phyloP scores from a whole-genome alignment of 257 asterid species.

The Przewalskia tangutica region DNA sequence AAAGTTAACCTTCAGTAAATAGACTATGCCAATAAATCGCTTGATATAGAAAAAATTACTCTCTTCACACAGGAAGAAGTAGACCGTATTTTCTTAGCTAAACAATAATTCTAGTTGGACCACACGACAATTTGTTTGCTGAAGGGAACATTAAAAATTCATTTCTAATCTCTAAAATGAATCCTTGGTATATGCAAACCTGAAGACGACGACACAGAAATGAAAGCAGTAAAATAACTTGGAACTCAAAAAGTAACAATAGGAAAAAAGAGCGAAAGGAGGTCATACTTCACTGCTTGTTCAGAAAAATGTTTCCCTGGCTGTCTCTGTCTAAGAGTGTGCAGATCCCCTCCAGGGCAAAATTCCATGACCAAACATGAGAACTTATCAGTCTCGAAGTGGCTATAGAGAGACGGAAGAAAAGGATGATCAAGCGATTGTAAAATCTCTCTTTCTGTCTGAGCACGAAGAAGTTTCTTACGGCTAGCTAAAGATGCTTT shows the following conservation, averaged over 20 bases:
- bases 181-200: neutral
- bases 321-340: conserved; percentile 60
- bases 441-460: conserved; percentile 68
- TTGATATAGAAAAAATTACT: neutral
- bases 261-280: neutral
- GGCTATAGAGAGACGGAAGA: conserved; percentile 59
- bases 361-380: conserved; percentile 77
- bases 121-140: neutral
- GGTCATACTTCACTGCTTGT: conserved; percentile 53
- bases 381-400: conserved; percentile 68
- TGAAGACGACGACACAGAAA: neutral
- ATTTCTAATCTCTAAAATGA: neutral
- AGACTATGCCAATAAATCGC: neutral
- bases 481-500: conserved; percentile 76
- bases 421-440: conserved; percentile 71
- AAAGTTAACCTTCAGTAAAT: neutral
- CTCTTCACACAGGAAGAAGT: neutral
- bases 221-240: neutral
- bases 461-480: conserved; percentile 73
- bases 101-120: neutral
- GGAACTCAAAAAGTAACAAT: neutral
- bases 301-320: conserved; percentile 66
- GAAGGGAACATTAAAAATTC: neutral
- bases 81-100: neutral
- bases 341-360: conserved; percentile 78